Base-by-base conservation (phyloP, 305 asterid species). In the Fraxinus ornus region DNA sequence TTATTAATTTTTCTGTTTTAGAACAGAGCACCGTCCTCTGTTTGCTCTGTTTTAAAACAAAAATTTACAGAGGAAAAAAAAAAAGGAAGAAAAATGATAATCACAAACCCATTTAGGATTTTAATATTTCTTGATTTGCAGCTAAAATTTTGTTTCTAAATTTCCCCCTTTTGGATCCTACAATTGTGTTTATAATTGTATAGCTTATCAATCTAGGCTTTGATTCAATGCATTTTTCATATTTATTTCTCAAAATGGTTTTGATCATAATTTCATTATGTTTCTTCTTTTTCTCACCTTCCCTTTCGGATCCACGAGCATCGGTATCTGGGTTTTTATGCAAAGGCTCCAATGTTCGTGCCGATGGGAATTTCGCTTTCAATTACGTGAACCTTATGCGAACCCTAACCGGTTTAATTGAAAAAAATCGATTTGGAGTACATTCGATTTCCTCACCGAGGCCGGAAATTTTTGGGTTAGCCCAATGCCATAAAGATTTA, bases 261-360 rank as follows among this genome's bases (percentile, higher is more conserved):
- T 62, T 79, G 12, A 75, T 47, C 77, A 30, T 82, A n/a, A 30
- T 44, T 28, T 19, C 44, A 64, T 55, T 81, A 32, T 64, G 15
- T 7, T 76, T 64, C 57, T 62, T 41, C 3, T 32, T 19, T 80
- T 47, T 77, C 15, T 68, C 73, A 10, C 71, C 78, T 0, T 64
- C 33, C 39, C 35, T 28, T 82, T 77, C 71, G 68, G 84, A 82
- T 82, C 84, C 81, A 5, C 78, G 84, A 47, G 47, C 52, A 32
- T 15, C 33, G 0, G 26, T 82, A 3, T 77, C 57, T 7, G 62
- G 75, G 77, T 3, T 41, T 64, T 82, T 64, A 39, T 77, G 84
- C 57, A 77, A 66, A 55, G 13, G 39, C 19, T 33, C 17, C 71
- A 44, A 77, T 62, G 52, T 57, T 15, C 39, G 3, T 17, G 24